A percentile compares a stretch with the other conserved stretches of the same genome.
Evolutionary conservation across 192 early-diverging fungal species (phyloP).

Genomic region (Coemansia sp.): DNA sequence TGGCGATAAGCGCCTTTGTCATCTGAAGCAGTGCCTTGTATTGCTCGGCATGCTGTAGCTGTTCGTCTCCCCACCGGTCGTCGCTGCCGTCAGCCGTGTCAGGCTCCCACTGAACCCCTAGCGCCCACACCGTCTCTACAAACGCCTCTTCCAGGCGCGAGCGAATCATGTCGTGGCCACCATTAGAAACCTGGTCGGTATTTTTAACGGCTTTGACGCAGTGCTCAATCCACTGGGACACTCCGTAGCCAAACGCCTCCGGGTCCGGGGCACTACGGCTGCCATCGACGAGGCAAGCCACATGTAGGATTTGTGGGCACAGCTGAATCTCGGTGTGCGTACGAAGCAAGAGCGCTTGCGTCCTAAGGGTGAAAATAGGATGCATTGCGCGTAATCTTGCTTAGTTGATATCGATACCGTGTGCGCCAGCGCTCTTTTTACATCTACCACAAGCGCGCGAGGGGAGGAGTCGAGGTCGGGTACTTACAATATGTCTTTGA

Average conservation of each 20-base stretch:
- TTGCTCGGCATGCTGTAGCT: constrained; percentile 21
- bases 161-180: constrained; percentile 10
- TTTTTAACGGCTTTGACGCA: constrained; percentile 27
- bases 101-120: constrained; percentile 43
- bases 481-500: constrained; percentile 46
- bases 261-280: constrained; percentile 1
- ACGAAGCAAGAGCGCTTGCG: constrained; percentile 27
- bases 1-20: constrained; percentile 20
- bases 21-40: constrained; percentile 18
- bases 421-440: too few relatives aligned
- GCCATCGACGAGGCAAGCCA: constrained; percentile 10
- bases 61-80: constrained; percentile 27
- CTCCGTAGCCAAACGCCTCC: constrained; percentile 18
- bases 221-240: constrained; percentile 31
- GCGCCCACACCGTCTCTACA: constrained; percentile 38
- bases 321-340: constrained; percentile 16
- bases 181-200: constrained; percentile 4
- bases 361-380: constrained; percentile 14
- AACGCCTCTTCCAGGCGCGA: constrained; percentile 27
- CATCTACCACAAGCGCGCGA: neutral
- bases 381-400: neutral
- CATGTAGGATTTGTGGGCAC: constrained; percentile 37
- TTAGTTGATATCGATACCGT: too few relatives aligned
- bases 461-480: neutral
- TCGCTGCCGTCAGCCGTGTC: constrained; percentile 21